phyloP scores from a whole-genome alignment of 2,329 filamentous ascomycete genomes.

The Talaromyces sp. region DNA sequence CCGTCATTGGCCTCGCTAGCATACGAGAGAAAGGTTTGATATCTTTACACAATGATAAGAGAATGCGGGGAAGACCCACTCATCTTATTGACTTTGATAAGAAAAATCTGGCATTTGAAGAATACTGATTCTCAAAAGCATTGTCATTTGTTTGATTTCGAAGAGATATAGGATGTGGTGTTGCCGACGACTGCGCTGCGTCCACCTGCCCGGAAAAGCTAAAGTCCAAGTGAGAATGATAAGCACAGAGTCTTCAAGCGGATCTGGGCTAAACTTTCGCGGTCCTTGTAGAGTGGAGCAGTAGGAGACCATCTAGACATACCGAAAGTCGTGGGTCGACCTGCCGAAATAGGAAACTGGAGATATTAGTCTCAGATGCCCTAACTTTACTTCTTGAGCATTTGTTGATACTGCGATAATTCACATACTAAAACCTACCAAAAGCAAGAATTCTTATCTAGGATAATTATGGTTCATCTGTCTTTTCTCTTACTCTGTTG shows the following conservation, averaged over 20 bases:
- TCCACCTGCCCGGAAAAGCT: not conserved
- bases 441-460: not conserved
- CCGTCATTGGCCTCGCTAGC: not conserved
- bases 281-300: not conserved
- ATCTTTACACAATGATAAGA: not conserved
- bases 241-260: not conserved
- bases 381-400: not conserved
- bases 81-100: not conserved
- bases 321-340: conserved; percentile 21
- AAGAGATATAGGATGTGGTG: not conserved
- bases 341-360: conserved; percentile 20
- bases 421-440: not conserved
- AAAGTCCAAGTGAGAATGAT: not conserved
- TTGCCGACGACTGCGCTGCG: not conserved
- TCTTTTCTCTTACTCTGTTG: not conserved
- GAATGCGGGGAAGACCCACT: not conserved
- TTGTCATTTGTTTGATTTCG: too few relatives aligned
- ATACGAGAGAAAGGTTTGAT: not conserved
- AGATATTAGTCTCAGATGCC: not conserved
- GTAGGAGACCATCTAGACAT: not conserved
- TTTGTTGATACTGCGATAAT: not conserved
- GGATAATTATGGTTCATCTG: not conserved
- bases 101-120: too few relatives aligned
- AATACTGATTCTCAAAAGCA: too few relatives aligned
- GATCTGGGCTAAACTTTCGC: not conserved